phyloP scores from a whole-genome alignment of 78 protist species.

The Chrysochromulina parva region DNA sequence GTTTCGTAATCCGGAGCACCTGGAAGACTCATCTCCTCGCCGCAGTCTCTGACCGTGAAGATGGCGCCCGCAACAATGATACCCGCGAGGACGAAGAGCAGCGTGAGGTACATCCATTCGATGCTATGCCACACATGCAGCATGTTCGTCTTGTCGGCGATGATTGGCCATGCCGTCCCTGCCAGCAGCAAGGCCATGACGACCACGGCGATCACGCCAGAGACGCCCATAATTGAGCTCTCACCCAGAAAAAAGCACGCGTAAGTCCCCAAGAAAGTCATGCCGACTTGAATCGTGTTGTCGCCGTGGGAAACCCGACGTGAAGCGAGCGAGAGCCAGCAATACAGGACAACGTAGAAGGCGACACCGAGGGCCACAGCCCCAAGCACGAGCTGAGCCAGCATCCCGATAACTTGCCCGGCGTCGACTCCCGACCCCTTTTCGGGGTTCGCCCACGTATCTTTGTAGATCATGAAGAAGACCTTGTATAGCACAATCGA shows the following conservation, averaged over 20 bases:
- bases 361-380: not conserved
- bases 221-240: not conserved
- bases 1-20: no score
- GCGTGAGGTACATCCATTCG: not conserved
- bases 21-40: no score
- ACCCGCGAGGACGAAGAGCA: slow-evolving; percentile 2
- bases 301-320: not conserved
- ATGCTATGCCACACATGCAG: not conserved
- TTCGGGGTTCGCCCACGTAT: no score
- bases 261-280: not conserved
- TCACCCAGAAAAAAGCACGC: not conserved
- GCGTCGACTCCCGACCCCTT: not conserved
- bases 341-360: not conserved
- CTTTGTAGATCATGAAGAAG: not conserved
- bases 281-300: not conserved
- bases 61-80: not conserved
- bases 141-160: not conserved
- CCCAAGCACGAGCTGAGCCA: not conserved
- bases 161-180: not conserved
- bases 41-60: no score
- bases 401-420: not conserved
- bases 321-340: not conserved
- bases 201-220: not conserved
- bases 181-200: not conserved
- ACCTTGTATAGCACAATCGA: not conserved